Conservation (phyloP, 768 basidiomycete species). For the Calvatia gigantea region DNA sequence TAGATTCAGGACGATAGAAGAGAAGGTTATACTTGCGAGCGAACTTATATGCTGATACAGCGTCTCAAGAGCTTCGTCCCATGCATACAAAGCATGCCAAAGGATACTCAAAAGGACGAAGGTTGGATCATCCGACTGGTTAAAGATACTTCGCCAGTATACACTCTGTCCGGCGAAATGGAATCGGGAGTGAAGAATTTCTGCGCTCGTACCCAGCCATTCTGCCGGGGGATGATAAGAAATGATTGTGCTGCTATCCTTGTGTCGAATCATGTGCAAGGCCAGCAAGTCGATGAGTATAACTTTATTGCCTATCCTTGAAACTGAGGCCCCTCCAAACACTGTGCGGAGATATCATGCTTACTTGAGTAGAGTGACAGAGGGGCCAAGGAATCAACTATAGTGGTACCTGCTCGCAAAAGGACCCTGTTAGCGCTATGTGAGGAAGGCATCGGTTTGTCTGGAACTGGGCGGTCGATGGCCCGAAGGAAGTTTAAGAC, state of each 20-base stretch:
- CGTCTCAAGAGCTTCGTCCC: conserved; percentile 56
- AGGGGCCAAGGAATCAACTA: conserved; percentile 36
- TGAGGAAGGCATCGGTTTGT: not conserved
- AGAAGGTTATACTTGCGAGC: conserved; percentile 31
- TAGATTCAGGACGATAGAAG: not conserved
- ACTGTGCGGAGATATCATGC: not conserved
- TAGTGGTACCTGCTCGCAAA: conserved; percentile 14
- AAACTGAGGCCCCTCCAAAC: not conserved
- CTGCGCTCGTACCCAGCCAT: conserved; percentile 31
- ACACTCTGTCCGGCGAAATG: conserved; percentile 34
- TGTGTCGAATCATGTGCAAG: conserved; percentile 37
- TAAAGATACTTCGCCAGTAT: conserved; percentile 42
- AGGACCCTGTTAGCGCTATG: not conserved
- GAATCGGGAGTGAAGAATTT: conserved; percentile 34
- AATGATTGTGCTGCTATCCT: conserved; percentile 40
- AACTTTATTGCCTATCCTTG: conserved; percentile 22
- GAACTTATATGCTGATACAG: conserved; percentile 48
- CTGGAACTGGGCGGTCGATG: conserved; percentile 11
- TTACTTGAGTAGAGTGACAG: conserved; percentile 21
- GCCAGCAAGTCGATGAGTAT: conserved; percentile 41
- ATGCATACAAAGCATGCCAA: conserved; percentile 61
- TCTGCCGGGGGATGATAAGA: conserved; percentile 37
- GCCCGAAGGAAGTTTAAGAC: conserved; percentile 42
- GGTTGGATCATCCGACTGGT: conserved; percentile 47
- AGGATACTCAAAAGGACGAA: conserved; percentile 50